phyloP scores from a whole-genome alignment of 306 rosid species.

The Crataegus laevigata region DNA sequence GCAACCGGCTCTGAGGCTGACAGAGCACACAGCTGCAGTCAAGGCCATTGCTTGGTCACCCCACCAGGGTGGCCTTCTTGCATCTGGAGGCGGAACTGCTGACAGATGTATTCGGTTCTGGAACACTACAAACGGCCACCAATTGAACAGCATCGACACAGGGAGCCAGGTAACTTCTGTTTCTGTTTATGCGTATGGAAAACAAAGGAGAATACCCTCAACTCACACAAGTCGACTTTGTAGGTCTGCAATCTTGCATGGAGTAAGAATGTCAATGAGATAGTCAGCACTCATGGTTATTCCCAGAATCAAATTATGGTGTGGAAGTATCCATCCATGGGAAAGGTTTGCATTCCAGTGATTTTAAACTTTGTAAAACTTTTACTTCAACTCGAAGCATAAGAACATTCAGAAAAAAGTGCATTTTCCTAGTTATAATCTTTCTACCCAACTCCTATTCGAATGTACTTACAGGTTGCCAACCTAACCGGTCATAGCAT shows the following conservation, averaged over 20 bases:
- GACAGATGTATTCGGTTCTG: slow-evolving; percentile 97
- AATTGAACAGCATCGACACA: slow-evolving; percentile 74
- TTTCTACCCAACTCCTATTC: background rate
- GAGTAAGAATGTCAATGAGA: slow-evolving; percentile 95
- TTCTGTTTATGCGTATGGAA: background rate
- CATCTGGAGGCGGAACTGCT: slow-evolving; percentile 98
- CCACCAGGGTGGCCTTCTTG: slow-evolving; percentile 86
- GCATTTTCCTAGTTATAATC: background rate
- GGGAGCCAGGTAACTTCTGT: slow-evolving; percentile 79
- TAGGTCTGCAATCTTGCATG: slow-evolving; percentile 98
- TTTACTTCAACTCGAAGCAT: background rate
- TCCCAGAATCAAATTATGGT: slow-evolving; percentile 98
- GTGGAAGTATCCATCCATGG: slow-evolving; percentile 95
- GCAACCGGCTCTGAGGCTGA: slow-evolving; percentile 74
- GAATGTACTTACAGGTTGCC: slow-evolving; percentile 53
- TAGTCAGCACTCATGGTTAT: slow-evolving; percentile 96
- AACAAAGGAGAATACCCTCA: background rate
- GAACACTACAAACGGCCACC: slow-evolving; percentile 97
- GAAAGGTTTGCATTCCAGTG: slow-evolving; percentile 36
- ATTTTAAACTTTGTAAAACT: background rate
- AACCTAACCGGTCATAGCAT: slow-evolving; percentile 94
- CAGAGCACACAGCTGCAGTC: slow-evolving; percentile 96
- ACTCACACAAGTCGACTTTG: background rate
- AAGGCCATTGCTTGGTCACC: slow-evolving; percentile 99
- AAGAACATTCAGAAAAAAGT: background rate